Evolutionary conservation across 225 moss, liverwort and hornwort genomes (phyloP), one percentile per base, ranked within the genome.

Genomic region (Sphagnum contortum): DNA sequence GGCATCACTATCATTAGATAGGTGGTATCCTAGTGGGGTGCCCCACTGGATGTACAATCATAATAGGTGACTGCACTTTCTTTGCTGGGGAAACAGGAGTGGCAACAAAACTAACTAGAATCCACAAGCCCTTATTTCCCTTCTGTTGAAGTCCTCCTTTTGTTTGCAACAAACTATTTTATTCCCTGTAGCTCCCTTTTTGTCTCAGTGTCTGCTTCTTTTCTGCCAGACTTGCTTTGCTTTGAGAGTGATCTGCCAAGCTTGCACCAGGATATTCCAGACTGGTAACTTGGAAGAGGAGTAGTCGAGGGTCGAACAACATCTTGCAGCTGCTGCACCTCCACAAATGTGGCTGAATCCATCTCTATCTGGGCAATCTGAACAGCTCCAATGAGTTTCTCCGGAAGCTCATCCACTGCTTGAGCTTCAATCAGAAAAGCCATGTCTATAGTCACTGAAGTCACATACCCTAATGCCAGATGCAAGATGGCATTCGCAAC

Each of bases 351-450:
- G 1, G 94, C 94, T 2, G 75, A 66, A 62, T 84, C 83, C 68
- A 87, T 83, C 74, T 91, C 91, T 60, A 94, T 87, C 52, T 94
- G 94, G 2, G 89, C 83, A 49, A 94, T 69, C 5, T 91, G 78
- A 55, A 94, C 87, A 9, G 87, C 89, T 3, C 94, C 94, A 0
- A 94, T 68, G 55, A 94, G 49, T 54, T 64, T 87, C 75, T 94
- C 94, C 0, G 94, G 94, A 3, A 94, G 76, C 68, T 94, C 94
- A 4, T 94, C 91, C 0, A 83, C 89, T 3, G 14, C 5, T 72
- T 89, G 91, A 49, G 83, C 63, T 74, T 94, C 94, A 4, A 94
- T 76, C n/a, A 94, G 66, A 57, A 91, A 94, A 5, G 94, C 94
- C 83, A 94, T 77, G 68, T 94, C 94, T 9, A 94, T 91, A 0